Percentiles rank a stretch among this genome's conserved stretches.
These are phyloP conservation scores for Sambucus nigra DNA, from an alignment of 129 eudicot species.

Conservation along the genomic window DNA sequence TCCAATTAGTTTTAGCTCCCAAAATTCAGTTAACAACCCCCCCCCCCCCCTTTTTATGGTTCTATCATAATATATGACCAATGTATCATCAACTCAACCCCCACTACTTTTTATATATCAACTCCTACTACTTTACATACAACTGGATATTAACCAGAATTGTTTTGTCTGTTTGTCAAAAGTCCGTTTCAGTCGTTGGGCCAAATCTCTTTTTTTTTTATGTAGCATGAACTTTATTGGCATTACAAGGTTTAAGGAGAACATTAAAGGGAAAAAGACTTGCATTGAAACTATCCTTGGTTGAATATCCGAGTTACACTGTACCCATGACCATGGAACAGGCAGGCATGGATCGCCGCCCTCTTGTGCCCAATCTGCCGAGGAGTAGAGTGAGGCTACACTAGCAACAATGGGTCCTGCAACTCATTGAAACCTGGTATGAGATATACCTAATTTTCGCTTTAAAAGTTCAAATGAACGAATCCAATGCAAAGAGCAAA, in stretches of 20 bases:
- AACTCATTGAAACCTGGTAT: slow-evolving; percentile 10
- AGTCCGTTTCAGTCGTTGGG: too few relatives aligned
- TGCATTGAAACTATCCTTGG: slow-evolving; percentile 69
- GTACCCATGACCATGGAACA: slow-evolving; percentile 91
- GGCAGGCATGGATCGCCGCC: slow-evolving; percentile 99
- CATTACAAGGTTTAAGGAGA: not conserved
- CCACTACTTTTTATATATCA: too few relatives aligned
- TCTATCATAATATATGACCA: too few relatives aligned
- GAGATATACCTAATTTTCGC: slow-evolving; percentile 1
- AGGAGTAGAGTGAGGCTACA: slow-evolving; percentile 44
- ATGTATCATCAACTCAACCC: too few relatives aligned
- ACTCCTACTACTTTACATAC: too few relatives aligned
- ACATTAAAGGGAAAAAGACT: not conserved
- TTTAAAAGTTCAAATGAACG: not conserved
- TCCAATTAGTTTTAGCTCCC: too few relatives aligned
- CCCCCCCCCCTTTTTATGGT: too few relatives aligned
- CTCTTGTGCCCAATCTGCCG: slow-evolving; percentile 80
- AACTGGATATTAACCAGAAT: too few relatives aligned
- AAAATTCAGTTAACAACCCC: too few relatives aligned
- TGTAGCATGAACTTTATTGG: not conserved
- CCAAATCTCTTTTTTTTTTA: too few relatives aligned
- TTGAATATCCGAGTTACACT: slow-evolving; percentile 66
- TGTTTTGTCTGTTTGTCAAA: too few relatives aligned
- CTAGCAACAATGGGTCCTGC: slow-evolving; percentile 49
- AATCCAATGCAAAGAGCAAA: not conserved